These are phyloP conservation scores for Penicillium cataractarum DNA, from an alignment of 495 filamentous ascomycete genomes.

Conservation along the genomic window DNA sequence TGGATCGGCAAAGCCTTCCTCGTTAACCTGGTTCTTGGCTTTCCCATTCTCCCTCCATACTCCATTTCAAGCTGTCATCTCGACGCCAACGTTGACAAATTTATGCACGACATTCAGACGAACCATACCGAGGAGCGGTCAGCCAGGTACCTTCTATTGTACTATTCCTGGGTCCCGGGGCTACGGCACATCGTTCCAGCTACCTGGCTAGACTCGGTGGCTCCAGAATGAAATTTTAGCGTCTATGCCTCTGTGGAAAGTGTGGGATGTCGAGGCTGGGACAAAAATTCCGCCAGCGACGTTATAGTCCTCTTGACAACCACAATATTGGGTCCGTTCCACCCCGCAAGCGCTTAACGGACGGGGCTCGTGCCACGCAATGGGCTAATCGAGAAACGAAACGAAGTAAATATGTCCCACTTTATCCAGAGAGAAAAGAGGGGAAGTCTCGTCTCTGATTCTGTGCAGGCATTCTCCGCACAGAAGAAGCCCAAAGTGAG, in stretches of 20 bases:
- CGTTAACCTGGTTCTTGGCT: background rate
- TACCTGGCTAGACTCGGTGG: background rate
- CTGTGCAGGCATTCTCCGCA: background rate
- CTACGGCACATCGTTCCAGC: background rate
- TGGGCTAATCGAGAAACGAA: background rate
- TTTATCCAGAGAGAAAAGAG: background rate
- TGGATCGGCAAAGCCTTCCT: background rate
- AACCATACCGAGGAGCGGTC: slow-evolving; percentile 19
- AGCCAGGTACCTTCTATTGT: background rate
- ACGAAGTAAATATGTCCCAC: background rate
- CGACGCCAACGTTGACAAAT: background rate
- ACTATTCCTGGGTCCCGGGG: background rate
- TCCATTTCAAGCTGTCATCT: slow-evolving; percentile 1
- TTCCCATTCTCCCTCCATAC: background rate
- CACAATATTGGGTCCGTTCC: background rate
- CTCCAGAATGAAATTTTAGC: background rate
- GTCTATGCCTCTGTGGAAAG: too few relatives aligned
- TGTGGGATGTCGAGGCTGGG: background rate
- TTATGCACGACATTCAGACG: background rate
- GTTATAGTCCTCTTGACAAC: slow-evolving; percentile 15
- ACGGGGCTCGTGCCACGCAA: slow-evolving; percentile 11
- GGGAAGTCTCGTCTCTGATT: background rate
- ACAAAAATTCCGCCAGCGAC: background rate
- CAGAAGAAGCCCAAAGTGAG: background rate
- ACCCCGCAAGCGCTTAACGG: slow-evolving; percentile 12